phyloP scores from a whole-genome alignment of 805 yeast species.

The Kazachstania africana region DNA sequence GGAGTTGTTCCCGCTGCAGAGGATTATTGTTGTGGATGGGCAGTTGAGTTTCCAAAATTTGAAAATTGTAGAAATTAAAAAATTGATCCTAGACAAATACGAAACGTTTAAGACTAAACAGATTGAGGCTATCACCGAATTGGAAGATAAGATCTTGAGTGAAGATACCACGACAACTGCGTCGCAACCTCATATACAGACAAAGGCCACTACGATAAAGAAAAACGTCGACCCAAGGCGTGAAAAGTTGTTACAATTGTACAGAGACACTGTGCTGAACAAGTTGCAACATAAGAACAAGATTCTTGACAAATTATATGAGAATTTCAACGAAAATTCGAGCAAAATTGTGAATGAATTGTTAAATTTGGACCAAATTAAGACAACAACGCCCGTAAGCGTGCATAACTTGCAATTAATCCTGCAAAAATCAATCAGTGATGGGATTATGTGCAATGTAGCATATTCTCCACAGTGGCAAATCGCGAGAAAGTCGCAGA shows the following conservation, averaged over 20 bases:
- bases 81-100: slow-evolving; percentile 10
- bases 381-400: slow-evolving; percentile 19
- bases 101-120: slow-evolving; percentile 9
- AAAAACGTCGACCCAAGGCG: slow-evolving; percentile 16
- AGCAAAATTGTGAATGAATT: slow-evolving; percentile 1
- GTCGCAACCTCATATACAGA: not conserved
- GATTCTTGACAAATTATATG: slow-evolving; percentile 13
- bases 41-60: slow-evolving; percentile 24
- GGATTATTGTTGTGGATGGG: slow-evolving; percentile 24
- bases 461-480: slow-evolving; percentile 17
- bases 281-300: slow-evolving; percentile 19
- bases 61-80: slow-evolving; percentile 13
- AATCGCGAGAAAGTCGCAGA: slow-evolving; percentile 19
- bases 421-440: slow-evolving; percentile 21
- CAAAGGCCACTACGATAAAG: not conserved
- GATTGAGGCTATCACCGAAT: slow-evolving; percentile 5
- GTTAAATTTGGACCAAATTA: slow-evolving; percentile 10
- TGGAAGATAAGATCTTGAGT: slow-evolving; percentile 15
- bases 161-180: not conserved
- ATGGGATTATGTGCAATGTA: slow-evolving; percentile 17
- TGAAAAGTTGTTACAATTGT: slow-evolving; percentile 21
- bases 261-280: slow-evolving; percentile 25
- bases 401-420: slow-evolving; percentile 23
- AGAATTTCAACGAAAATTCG: slow-evolving; percentile 3
- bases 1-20: slow-evolving; percentile 18